phyloP scores from a whole-genome alignment of 225 moss, liverwort and hornwort species.

The Marchantia polymorpha region DNA sequence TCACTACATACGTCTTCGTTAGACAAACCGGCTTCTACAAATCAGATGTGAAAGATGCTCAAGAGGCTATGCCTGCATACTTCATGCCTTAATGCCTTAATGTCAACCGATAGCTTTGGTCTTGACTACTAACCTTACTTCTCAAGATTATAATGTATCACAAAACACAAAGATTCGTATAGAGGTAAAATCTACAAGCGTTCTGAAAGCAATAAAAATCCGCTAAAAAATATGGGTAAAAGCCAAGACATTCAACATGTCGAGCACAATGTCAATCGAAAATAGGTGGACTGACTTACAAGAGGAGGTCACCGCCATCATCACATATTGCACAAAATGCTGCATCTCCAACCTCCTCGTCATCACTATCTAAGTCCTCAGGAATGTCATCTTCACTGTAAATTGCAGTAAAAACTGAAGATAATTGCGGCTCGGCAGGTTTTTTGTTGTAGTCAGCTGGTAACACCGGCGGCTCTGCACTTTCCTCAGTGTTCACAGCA shows the following conservation, averaged over 20 bases:
- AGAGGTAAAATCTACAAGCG: too few relatives aligned
- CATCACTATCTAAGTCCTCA: constrained; percentile 24
- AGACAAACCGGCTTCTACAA: neutral
- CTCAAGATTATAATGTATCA: too few relatives aligned
- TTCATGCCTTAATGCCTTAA: neutral
- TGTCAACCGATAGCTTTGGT: too few relatives aligned
- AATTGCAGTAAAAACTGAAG: constrained; percentile 9
- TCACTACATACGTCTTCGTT: neutral
- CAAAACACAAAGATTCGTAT: too few relatives aligned
- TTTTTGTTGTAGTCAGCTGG: too few relatives aligned
- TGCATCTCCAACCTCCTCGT: constrained; percentile 38
- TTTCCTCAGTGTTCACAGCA: neutral
- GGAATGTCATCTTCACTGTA: constrained; percentile 27
- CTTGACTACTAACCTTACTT: too few relatives aligned
- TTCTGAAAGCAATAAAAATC: neutral
- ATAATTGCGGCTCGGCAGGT: neutral
- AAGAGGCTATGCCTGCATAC: neutral
- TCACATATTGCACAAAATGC: constrained; percentile 48
- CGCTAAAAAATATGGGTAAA: neutral
- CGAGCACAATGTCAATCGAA: neutral
- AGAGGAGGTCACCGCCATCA: constrained; percentile 46
- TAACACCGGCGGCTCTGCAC: neutral
- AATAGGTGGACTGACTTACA: constrained; percentile 21
- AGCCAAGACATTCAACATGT: neutral
- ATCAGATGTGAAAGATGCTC: neutral